Conservation (phyloP, 2,329 filamentous ascomycete genomes). For the Calonectria pteridis region DNA sequence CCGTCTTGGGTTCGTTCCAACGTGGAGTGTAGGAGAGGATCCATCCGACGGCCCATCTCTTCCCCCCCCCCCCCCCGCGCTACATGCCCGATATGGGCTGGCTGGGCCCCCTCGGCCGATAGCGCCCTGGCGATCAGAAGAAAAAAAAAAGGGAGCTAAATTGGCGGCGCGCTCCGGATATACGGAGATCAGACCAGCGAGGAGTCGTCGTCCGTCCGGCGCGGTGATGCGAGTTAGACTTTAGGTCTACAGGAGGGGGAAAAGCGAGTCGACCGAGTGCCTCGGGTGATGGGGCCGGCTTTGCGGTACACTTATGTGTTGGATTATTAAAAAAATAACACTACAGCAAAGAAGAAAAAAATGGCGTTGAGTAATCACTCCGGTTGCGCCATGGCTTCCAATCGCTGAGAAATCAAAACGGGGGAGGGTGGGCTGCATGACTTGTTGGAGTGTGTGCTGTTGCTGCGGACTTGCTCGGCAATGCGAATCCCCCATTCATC, state of each 20-base stretch:
- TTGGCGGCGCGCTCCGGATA: conserved; percentile 4
- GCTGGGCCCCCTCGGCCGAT: neutral
- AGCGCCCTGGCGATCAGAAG: neutral
- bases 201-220: neutral
- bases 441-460: neutral
- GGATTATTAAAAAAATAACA: neutral
- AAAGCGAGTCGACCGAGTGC: neutral
- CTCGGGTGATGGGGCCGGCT: neutral
- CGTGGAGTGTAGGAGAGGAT: neutral
- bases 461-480: neutral
- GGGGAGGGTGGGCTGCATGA: neutral
- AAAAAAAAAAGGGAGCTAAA: neutral
- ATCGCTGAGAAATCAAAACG: neutral
- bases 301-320: neutral
- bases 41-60: neutral
- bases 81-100: neutral
- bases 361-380: neutral
- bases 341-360: neutral
- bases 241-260: neutral
- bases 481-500: neutral
- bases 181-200: neutral
- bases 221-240: conserved; percentile 6
- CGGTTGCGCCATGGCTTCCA: neutral
- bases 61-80: neutral
- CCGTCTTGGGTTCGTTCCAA: neutral